Conservation (phyloP, 495 filamentous ascomycete genomes). For the Platismatia glauca region DNA sequence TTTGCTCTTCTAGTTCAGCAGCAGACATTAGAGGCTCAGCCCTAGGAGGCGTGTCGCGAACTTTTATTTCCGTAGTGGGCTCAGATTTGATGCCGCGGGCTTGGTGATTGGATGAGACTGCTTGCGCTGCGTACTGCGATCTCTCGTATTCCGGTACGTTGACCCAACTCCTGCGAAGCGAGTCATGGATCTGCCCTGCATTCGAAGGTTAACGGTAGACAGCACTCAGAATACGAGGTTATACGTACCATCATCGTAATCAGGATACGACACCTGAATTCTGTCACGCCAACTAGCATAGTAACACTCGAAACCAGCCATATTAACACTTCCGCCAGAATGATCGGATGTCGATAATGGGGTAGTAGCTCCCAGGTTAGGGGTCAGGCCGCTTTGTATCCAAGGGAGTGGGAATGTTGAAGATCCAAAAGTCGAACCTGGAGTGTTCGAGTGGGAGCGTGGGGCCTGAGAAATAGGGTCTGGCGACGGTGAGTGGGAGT, state of each 20-base stretch:
- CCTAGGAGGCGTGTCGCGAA: not conserved
- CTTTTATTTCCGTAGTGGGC: not conserved
- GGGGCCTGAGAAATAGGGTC: not conserved
- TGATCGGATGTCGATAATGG: not conserved
- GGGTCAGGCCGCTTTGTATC: not conserved
- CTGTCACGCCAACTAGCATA: not conserved
- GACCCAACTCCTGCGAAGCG: not conserved
- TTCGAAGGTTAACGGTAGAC: not conserved
- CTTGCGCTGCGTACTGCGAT: not conserved
- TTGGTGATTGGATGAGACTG: not conserved
- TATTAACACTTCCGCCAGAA: not conserved
- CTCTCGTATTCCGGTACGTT: not conserved
- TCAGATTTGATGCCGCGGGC: not conserved
- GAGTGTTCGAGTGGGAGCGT: not conserved
- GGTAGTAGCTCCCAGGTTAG: not conserved
- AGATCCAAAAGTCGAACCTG: not conserved
- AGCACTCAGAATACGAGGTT: not conserved
- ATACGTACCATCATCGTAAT: not conserved
- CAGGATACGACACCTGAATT: not conserved
- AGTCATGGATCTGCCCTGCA: not conserved
- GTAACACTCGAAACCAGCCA: slow-evolving; percentile 1
- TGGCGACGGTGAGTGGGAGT: not conserved
- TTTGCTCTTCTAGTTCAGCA: slow-evolving; percentile 13
- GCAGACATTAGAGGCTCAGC: slow-evolving; percentile 5
- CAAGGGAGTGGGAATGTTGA: not conserved